A percentile compares a stretch with the other conserved stretches of the same genome.
phyloP scores from a whole-genome alignment of 768 basidiomycete species.

The Fomitopsis pulvina region DNA sequence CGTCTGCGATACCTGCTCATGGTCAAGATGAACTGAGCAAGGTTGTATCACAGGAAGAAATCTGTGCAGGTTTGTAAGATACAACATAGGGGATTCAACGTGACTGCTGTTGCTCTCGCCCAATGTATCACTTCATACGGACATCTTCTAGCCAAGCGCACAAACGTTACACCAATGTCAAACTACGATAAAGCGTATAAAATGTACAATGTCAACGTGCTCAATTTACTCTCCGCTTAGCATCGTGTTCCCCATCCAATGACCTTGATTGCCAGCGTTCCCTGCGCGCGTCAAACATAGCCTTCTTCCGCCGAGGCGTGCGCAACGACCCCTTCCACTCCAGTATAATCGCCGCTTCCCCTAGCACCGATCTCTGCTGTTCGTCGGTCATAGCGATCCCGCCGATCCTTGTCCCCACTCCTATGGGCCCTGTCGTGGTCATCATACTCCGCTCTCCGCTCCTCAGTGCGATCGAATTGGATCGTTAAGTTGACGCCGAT shows the following conservation, averaged over 20 bases:
- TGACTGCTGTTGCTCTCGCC: neutral
- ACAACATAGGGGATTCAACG: too few relatives aligned
- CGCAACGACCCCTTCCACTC: constrained; percentile 13
- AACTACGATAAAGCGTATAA: neutral
- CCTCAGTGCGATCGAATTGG: too few relatives aligned
- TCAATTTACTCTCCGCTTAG: constrained; percentile 28
- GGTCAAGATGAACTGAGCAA: constrained; percentile 37
- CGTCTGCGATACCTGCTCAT: constrained; percentile 50
- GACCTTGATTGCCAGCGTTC: constrained; percentile 23
- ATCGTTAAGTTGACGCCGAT: too few relatives aligned
- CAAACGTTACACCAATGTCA: neutral
- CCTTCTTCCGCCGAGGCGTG: constrained; percentile 13
- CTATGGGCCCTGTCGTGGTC: constrained; percentile 6
- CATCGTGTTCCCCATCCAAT: constrained; percentile 19
- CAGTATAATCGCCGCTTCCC: constrained; percentile 2
- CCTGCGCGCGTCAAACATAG: too few relatives aligned
- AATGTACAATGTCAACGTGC: neutral
- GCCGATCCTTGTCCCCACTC: constrained; percentile 7
- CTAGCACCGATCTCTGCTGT: too few relatives aligned
- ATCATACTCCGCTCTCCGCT: too few relatives aligned
- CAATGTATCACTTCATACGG: neutral
- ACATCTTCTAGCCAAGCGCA: neutral
- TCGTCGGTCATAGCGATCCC: constrained; percentile 8
- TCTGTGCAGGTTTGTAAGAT: too few relatives aligned
- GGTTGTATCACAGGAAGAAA: too few relatives aligned